Percentiles rank a stretch among this genome's conserved stretches.
phyloP scores from a whole-genome alignment of 2,329 filamentous ascomycete species.

The Neobulgaria alba region DNA sequence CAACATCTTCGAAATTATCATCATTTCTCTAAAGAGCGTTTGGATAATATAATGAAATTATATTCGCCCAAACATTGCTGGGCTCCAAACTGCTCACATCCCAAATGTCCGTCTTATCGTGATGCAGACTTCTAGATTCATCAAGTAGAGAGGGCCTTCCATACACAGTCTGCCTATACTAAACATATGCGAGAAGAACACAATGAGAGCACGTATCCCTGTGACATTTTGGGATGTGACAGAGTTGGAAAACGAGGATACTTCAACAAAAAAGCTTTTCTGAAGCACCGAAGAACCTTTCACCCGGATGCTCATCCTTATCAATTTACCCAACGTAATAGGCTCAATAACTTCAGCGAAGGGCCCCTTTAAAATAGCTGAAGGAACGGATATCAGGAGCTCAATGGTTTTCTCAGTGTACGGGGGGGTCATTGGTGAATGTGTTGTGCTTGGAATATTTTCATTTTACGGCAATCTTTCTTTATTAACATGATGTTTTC shows the following conservation, averaged over 20 bases:
- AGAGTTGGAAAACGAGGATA: slow-evolving; percentile 14
- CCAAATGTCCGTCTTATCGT: slow-evolving; percentile 8
- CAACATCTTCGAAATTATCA: slow-evolving; percentile 33
- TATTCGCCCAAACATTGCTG: neutral
- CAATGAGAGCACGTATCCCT: slow-evolving; percentile 29
- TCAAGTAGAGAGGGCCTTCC: slow-evolving; percentile 7
- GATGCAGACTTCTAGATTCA: slow-evolving; percentile 6
- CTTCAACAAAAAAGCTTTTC: slow-evolving; percentile 16
- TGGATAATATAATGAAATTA: neutral
- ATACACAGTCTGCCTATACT: slow-evolving; percentile 24
- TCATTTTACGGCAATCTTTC: too few relatives aligned
- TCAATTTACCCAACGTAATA: neutral
- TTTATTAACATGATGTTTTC: too few relatives aligned
- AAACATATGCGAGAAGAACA: slow-evolving; percentile 32
- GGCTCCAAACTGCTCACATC: slow-evolving; percentile 11
- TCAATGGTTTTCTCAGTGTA: too few relatives aligned
- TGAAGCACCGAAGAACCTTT: neutral
- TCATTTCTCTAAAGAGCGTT: slow-evolving; percentile 20
- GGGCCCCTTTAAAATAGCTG: too few relatives aligned
- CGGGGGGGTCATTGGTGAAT: too few relatives aligned
- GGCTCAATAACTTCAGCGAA: too few relatives aligned
- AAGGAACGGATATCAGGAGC: too few relatives aligned
- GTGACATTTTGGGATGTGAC: slow-evolving; percentile 25
- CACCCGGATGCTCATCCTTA: neutral
- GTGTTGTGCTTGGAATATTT: too few relatives aligned